phyloP scores from a whole-genome alignment of 345 rosid genomes.

The Mangifera indica region DNA sequence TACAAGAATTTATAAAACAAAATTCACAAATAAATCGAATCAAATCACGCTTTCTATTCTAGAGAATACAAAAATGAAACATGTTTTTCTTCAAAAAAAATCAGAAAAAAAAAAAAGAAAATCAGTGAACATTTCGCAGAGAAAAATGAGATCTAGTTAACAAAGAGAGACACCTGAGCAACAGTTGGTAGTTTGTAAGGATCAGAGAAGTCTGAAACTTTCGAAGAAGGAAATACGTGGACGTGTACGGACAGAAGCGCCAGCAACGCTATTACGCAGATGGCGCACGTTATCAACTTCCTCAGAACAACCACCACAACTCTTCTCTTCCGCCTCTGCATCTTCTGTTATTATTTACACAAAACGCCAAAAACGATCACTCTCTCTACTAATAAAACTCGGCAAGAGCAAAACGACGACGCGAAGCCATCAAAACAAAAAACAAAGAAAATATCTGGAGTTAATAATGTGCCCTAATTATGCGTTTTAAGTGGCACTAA shows the following conservation, averaged over 20 bases:
- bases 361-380: too few relatives aligned
- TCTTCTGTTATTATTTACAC: conserved; percentile 1
- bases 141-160: not conserved
- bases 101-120: not conserved
- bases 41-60: not conserved
- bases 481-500: not conserved
- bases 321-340: conserved; percentile 50
- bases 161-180: conserved; percentile 28
- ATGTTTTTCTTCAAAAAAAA: not conserved
- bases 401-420: not conserved
- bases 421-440: not conserved
- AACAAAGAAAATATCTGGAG: too few relatives aligned
- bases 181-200: conserved; percentile 42
- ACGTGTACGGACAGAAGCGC: conserved; percentile 55
- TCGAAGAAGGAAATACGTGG: conserved; percentile 52
- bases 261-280: conserved; percentile 47
- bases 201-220: conserved; percentile 43
- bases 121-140: conserved; percentile 2
- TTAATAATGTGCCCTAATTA: not conserved
- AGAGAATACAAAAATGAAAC: not conserved
- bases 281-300: conserved; percentile 57
- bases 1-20: conserved; percentile 20
- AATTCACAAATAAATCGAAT: not conserved
- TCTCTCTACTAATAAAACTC: not conserved
- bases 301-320: conserved; percentile 34